Base-by-base conservation (phyloP, 805 yeast genomes). In the Candida loeiensis region DNA sequence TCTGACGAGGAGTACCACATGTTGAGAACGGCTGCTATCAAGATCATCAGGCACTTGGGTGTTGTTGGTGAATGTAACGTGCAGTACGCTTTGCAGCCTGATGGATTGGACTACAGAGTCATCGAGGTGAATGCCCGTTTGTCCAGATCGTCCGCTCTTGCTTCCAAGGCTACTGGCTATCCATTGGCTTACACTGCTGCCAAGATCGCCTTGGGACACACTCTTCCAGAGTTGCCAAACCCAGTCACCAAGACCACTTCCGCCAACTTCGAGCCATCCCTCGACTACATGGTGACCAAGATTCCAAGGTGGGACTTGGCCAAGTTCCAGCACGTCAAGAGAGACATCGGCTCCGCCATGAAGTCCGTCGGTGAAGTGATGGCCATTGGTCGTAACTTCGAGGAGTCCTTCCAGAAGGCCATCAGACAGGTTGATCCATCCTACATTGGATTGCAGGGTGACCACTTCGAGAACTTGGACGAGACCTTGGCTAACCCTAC, bases 21-120 rank as follows among this genome's bases (percentile, higher is more conserved):
- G 99, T 80, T 91, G 56, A 83, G 99, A 73, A 75, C 95, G 36
- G 95, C 99, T 41, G 99, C 99, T 42, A 88, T 93, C 64, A 93
- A 93, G 69, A 88, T 91, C 58, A 91, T 91, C 56, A 87, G 98
- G 66, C 99, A 91, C 61, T 75, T 91, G 59, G 99, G 99, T 62
- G 99, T 91, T 50, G 96, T 91, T 53, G 99, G 99, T 66, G 99
- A 91, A 71, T 91, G 99, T 79, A 91, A 91, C 64, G 95, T 91
- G 47, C 99, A 91, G 68, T 91, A 91, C 61, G 95, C 97, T 39
- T 76, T 91, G 51, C 95, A 90, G 61, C 96, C 99, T 32, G 93
- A 89, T 65, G 95, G 96, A 24, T 77, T 87, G 54, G 98, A 91
- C 59, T 91, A 85, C 74, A 80, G 98, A 63, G 95, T 91, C 47